A percentile compares a stretch with the other conserved stretches of the same genome.
phyloP scores from a whole-genome alignment of 1,284 basidiomycete species.

The Puccinia triticina region DNA sequence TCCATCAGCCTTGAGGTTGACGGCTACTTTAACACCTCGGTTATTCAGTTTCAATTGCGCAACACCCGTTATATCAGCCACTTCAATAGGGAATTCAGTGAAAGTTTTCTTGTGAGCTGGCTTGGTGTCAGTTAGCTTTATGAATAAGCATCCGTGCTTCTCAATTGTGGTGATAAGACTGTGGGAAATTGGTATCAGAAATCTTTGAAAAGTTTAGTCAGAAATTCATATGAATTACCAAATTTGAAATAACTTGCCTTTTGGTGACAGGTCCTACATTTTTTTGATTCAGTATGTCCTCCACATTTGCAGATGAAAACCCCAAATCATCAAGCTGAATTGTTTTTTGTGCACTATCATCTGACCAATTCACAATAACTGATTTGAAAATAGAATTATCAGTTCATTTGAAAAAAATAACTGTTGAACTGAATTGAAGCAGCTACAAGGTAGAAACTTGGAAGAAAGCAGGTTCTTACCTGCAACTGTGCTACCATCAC shows the following conservation, averaged over 20 bases:
- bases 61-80: conserved; percentile 1
- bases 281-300: conserved; percentile 9
- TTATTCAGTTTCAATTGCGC: not conserved
- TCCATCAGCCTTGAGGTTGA: not conserved
- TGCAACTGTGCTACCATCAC: conserved; percentile 46
- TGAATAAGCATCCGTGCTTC: conserved; percentile 16
- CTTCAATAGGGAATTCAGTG: not conserved
- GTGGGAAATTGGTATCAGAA: not conserved
- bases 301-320: conserved; percentile 14
- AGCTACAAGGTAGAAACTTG: not conserved
- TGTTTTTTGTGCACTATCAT: not conserved
- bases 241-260: not conserved
- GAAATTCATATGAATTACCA: not conserved
- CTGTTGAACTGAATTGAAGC: not conserved
- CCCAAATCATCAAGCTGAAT: conserved; percentile 29
- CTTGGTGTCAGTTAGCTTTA: conserved; percentile 38
- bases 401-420: too few relatives aligned
- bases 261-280: conserved; percentile 18
- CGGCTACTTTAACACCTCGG: not conserved
- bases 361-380: conserved; percentile 45
- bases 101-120: not conserved
- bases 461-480: not conserved
- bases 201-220: not conserved
- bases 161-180: not conserved
- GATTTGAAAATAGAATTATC: not conserved